phyloP scores from a whole-genome alignment of 176 grass and related monocot genomes.

The Poa annua region DNA sequence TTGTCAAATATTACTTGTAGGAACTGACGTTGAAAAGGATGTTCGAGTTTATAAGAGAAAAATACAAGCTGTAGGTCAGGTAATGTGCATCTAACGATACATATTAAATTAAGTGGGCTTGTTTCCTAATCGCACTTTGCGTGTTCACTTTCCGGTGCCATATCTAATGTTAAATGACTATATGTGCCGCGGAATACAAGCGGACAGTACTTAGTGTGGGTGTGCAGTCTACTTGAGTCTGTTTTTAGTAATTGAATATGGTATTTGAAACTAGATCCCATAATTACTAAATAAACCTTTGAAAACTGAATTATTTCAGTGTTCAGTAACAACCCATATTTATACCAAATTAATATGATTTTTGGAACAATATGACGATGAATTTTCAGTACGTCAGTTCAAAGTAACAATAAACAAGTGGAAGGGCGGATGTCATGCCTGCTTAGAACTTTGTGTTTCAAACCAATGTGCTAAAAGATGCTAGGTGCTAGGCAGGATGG shows the following conservation, averaged over 20 bases:
- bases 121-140: background rate
- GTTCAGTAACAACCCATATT: background rate
- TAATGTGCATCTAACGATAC: conserved; percentile 37
- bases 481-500: background rate
- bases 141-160: background rate
- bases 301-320: background rate
- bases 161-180: conserved; percentile 9
- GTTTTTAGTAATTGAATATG: background rate
- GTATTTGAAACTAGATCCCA: background rate
- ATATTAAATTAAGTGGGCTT: conserved; percentile 5
- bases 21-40: conserved; percentile 85
- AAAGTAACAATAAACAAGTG: conserved; percentile 13
- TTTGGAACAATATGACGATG: background rate
- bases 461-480: conserved; percentile 7
- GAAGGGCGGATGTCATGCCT: background rate
- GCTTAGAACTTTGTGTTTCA: conserved; percentile 3
- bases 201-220: background rate
- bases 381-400: background rate
- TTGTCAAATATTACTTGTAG: conserved; percentile 54
- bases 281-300: background rate
- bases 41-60: conserved; percentile 76
- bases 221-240: background rate
- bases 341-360: conserved; percentile 8
- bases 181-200: background rate
- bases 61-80: conserved; percentile 80